Conservation (phyloP, 495 filamentous ascomycete genomes). For the Podospora anserina region DNA sequence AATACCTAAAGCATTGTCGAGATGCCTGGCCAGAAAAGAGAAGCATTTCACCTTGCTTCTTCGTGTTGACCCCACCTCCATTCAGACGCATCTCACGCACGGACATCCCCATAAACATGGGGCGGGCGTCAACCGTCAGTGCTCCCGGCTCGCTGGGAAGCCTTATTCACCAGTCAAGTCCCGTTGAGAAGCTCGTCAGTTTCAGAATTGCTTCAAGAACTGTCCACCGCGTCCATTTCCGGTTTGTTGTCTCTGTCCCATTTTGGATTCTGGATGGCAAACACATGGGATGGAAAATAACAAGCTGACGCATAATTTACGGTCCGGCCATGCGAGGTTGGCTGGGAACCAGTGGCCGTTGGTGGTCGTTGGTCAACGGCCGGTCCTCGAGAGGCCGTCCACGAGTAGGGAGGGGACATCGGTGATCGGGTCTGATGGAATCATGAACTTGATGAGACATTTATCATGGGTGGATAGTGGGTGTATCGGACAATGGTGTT, state of each 20-base stretch:
- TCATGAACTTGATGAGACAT: not conserved
- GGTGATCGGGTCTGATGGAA: too few species aligned
- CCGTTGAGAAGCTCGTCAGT: constrained; percentile 21
- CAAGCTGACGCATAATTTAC: not conserved
- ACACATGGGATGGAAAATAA: not conserved
- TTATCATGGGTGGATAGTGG: not conserved
- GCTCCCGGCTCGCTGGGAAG: constrained; percentile 26
- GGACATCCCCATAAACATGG: not conserved
- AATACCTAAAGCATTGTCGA: not conserved
- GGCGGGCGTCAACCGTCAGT: constrained; percentile 13
- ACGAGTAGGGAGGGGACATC: too few species aligned
- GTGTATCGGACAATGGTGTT: not conserved
- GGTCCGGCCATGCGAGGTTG: not conserved
- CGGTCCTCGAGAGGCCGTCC: not conserved
- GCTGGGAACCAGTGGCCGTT: not conserved
- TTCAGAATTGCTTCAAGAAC: constrained; percentile 39
- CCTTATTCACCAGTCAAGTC: constrained; percentile 13
- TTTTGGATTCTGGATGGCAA: not conserved
- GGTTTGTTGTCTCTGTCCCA: not conserved
- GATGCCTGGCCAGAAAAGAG: not conserved
- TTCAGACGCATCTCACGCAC: not conserved
- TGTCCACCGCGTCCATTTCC: constrained; percentile 17
- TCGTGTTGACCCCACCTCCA: not conserved
- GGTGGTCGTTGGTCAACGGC: not conserved
- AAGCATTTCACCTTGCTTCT: not conserved